phyloP scores from a whole-genome alignment of 257 asterid genomes.

The Primulina eburnea region DNA sequence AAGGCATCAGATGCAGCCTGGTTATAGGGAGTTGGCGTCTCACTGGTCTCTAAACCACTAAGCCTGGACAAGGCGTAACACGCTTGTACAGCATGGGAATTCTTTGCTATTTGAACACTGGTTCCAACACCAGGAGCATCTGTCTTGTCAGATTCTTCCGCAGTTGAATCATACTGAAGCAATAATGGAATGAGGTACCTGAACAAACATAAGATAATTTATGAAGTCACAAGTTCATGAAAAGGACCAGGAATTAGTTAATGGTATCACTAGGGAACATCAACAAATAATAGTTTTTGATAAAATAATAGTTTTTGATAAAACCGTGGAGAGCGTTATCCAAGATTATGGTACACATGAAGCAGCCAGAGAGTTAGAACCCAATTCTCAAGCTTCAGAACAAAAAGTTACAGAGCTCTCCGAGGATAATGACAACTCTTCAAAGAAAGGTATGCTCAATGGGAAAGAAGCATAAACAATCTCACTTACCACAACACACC shows the following conservation, averaged over 20 bases:
- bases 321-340: constrained; percentile 1
- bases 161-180: constrained; percentile 96
- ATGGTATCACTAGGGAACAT: background rate
- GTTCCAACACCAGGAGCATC: constrained; percentile 92
- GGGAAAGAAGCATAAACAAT: constrained; percentile 17
- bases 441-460: constrained; percentile 6
- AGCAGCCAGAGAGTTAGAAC: constrained; percentile 15
- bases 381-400: constrained; percentile 14
- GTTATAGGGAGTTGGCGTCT: constrained; percentile 64
- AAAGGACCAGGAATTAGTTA: constrained; percentile 8
- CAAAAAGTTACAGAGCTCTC: constrained; percentile 12
- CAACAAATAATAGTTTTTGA: constrained; percentile 1
- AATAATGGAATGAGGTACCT: constrained; percentile 94
- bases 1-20: constrained; percentile 72
- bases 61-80: constrained; percentile 86
- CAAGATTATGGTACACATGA: constrained; percentile 17
- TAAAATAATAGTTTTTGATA: constrained; percentile 6
- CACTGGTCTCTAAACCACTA: constrained; percentile 66
- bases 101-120: constrained; percentile 95
- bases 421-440: constrained; percentile 8
- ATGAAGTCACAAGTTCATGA: constrained; percentile 22
- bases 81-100: constrained; percentile 78
- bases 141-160: constrained; percentile 72
- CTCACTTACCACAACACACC: constrained; percentile 80
- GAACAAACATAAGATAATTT: constrained; percentile 25